Percentiles rank a stretch among this genome's conserved stretches.
Evolutionary conservation across 805 yeast genomes (phyloP).

Genomic region (Grigorovia transvaalensis): DNA sequence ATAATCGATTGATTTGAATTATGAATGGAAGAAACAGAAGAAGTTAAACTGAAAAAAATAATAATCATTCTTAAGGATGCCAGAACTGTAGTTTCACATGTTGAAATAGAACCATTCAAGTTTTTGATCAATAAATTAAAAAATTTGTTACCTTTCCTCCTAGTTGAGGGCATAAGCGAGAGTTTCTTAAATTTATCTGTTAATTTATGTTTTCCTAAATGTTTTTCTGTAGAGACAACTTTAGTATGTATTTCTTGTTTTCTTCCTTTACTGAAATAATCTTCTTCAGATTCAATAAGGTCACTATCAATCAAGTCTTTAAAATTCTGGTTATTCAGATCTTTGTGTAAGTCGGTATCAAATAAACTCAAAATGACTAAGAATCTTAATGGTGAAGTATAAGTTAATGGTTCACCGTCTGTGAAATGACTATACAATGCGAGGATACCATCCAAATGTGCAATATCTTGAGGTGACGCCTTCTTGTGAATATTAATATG

Average conservation of each 20-base stretch:
- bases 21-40: constrained; percentile 14
- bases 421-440: constrained; percentile 19
- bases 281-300: not conserved
- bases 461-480: constrained; percentile 1
- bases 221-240: not conserved
- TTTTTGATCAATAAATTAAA: constrained; percentile 19
- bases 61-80: constrained; percentile 19
- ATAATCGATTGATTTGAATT: constrained; percentile 8
- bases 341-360: constrained; percentile 19
- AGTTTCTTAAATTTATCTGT: constrained; percentile 21
- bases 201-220: constrained; percentile 9
- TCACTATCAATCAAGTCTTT: constrained; percentile 14
- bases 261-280: not conserved
- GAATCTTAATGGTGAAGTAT: constrained; percentile 21
- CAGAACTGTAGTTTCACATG: constrained; percentile 18
- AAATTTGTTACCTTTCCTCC: constrained; percentile 16
- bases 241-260: not conserved
- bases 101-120: constrained; percentile 16
- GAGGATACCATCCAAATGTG: constrained; percentile 14
- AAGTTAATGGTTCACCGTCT: constrained; percentile 20
- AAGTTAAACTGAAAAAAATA: constrained; percentile 12
- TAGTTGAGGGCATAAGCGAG: constrained; percentile 11
- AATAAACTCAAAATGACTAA: constrained; percentile 17
- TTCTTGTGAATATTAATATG: constrained; percentile 1
- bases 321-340: constrained; percentile 16